Evolutionary conservation across 1,284 basidiomycete genomes (phyloP).

Genomic region (Athelia psychrophila): DNA sequence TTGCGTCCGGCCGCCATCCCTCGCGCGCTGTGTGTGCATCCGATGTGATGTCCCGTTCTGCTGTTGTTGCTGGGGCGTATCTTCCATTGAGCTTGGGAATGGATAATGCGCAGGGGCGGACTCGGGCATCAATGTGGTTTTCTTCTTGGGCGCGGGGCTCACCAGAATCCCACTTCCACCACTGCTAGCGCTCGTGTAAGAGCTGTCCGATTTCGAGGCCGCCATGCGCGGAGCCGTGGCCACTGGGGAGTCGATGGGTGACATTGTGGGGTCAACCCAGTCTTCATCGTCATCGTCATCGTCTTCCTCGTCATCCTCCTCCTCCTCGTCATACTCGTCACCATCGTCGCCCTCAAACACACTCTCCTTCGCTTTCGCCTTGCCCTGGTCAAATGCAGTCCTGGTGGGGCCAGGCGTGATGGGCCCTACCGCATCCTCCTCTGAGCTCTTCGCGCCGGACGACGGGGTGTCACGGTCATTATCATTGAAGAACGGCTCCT

Average conservation of each 20-base stretch:
- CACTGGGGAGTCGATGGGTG: constrained; percentile 31
- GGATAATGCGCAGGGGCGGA: constrained; percentile 43
- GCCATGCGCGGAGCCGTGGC: constrained; percentile 16
- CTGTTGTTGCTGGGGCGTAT: constrained; percentile 16
- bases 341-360: constrained; percentile 31
- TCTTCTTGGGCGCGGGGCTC: constrained; percentile 27
- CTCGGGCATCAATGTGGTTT: constrained; percentile 30
- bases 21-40: constrained; percentile 66
- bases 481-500: constrained; percentile 42
- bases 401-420: constrained; percentile 58
- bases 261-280: constrained; percentile 50
- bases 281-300: constrained; percentile 54
- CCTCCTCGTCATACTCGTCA: constrained; percentile 18
- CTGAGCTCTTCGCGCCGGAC: constrained; percentile 37
- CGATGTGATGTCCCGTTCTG: constrained; percentile 34
- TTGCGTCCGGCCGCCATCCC: constrained; percentile 77
- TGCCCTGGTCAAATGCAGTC: constrained; percentile 37
- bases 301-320: constrained; percentile 28
- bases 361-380: constrained; percentile 12
- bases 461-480: constrained; percentile 25
- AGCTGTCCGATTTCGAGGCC: constrained; percentile 3
- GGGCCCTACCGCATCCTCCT: not conserved
- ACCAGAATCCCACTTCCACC: constrained; percentile 36
- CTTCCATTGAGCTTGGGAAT: constrained; percentile 52
- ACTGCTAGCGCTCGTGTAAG: constrained; percentile 19